Evolutionary conservation across 805 yeast genomes (phyloP).

Genomic region (Kuraishia floccosa): DNA sequence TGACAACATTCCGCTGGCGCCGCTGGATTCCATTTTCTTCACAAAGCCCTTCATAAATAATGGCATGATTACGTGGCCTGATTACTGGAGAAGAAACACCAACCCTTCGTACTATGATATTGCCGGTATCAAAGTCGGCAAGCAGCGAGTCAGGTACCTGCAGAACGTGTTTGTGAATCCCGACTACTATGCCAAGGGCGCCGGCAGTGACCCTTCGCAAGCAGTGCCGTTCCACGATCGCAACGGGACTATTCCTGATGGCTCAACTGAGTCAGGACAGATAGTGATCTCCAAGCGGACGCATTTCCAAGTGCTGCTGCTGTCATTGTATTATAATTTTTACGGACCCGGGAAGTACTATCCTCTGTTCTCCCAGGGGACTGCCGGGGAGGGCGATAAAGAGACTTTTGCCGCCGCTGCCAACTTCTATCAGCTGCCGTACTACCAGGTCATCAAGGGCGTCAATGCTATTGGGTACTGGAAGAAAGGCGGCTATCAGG

Average conservation of each 20-base stretch:
- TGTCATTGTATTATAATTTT: constrained; percentile 48
- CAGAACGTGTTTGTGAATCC: constrained; percentile 5
- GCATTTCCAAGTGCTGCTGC: constrained; percentile 40
- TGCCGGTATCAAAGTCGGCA: constrained; percentile 27
- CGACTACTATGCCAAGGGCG: constrained; percentile 4
- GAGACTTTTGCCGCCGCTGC: constrained; percentile 71
- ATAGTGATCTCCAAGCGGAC: constrained; percentile 41
- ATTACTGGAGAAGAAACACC: constrained; percentile 57
- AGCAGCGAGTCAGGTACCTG: constrained; percentile 21
- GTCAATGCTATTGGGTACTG: neutral
- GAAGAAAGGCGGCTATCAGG: constrained; percentile 16
- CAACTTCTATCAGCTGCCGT: constrained; percentile 30
- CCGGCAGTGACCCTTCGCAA: constrained; percentile 4
- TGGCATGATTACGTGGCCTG: constrained; percentile 57
- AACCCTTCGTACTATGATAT: constrained; percentile 48
- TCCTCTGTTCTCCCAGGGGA: constrained; percentile 45
- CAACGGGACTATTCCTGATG: constrained; percentile 48
- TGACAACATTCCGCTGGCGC: constrained; percentile 29
- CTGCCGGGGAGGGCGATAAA: constrained; percentile 75
- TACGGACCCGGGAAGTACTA: constrained; percentile 52
- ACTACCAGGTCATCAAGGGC: constrained; percentile 43
- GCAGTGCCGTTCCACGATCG: constrained; percentile 45
- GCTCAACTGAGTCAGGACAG: constrained; percentile 58
- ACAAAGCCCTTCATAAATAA: constrained; percentile 28
- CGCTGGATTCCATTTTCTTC: constrained; percentile 25